phyloP scores from a whole-genome alignment of 371 early-diverging fungal genomes.

The Circinella umbellata region DNA sequence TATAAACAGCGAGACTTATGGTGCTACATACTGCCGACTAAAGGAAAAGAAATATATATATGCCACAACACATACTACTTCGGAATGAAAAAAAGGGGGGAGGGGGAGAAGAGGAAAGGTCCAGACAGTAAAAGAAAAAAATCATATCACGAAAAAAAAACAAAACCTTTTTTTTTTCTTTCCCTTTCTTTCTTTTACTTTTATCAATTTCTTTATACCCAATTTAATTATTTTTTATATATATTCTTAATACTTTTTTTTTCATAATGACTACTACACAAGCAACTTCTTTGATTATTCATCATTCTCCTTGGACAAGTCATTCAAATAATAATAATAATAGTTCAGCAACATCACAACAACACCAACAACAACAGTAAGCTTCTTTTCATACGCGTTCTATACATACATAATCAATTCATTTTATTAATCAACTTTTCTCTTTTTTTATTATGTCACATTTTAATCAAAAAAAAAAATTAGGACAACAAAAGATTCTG shows the following conservation, averaged over 20 bases:
- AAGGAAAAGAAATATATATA: not conserved
- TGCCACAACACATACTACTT: not conserved
- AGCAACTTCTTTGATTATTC: slow-evolving; percentile 6
- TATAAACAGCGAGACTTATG: not conserved
- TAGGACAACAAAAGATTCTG: not conserved
- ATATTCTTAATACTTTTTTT: not conserved
- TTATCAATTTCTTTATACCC: too few species aligned
- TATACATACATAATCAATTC: too few species aligned
- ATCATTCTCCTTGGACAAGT: slow-evolving; percentile 5
- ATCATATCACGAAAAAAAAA: not conserved
- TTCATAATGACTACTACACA: slow-evolving; percentile 2
- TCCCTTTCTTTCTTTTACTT: not conserved
- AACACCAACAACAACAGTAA: not conserved
- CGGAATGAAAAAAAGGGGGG: not conserved
- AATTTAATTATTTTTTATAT: not conserved
- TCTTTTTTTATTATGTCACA: too few species aligned
- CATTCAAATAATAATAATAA: not conserved
- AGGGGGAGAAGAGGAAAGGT: not conserved
- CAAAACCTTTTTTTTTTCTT: not conserved
- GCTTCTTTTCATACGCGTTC: not conserved
- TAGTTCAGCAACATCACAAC: not conserved
- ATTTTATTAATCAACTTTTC: too few species aligned
- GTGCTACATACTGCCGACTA: not conserved
- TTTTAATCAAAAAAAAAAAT: too few species aligned
- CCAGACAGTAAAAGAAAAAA: not conserved